Evolutionary conservation across 2,329 filamentous ascomycete genomes (phyloP).

Genomic region (Chaetomium strumarium): DNA sequence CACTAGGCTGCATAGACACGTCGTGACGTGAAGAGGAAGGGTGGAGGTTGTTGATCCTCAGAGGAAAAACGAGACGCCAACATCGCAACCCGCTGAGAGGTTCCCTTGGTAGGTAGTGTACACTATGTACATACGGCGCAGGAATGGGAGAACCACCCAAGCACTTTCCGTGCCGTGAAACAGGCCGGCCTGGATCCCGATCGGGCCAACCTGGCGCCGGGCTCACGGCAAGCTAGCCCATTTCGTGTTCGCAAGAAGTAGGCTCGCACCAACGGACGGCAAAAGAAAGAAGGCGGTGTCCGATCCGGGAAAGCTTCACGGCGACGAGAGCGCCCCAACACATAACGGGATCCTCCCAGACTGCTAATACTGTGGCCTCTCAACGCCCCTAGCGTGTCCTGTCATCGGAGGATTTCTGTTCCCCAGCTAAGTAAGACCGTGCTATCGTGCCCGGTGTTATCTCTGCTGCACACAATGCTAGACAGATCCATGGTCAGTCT

Average conservation of each 20-base stretch:
- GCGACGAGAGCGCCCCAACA: no score
- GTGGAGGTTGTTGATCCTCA: background rate
- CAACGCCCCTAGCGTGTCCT: background rate
- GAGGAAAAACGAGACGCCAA: background rate
- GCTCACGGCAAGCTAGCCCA: background rate
- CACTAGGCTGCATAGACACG: background rate
- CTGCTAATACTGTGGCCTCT: background rate
- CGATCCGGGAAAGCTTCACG: background rate
- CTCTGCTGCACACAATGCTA: slow-evolving; percentile 8
- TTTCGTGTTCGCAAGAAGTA: background rate
- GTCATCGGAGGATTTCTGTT: background rate
- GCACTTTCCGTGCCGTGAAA: slow-evolving; percentile 12
- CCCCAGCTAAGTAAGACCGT: background rate
- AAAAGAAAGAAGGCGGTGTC: background rate
- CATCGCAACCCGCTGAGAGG: background rate
- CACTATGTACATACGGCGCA: no score
- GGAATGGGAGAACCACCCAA: background rate
- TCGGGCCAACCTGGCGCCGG: background rate
- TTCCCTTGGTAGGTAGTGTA: no score
- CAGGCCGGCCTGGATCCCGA: slow-evolving; percentile 5
- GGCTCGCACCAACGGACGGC: background rate
- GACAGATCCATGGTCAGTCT: no score
- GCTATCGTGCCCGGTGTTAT: background rate
- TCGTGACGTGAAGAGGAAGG: background rate
- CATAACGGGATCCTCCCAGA: background rate